Conservation (phyloP, 306 rosid species). For the Vigna hirtella region DNA sequence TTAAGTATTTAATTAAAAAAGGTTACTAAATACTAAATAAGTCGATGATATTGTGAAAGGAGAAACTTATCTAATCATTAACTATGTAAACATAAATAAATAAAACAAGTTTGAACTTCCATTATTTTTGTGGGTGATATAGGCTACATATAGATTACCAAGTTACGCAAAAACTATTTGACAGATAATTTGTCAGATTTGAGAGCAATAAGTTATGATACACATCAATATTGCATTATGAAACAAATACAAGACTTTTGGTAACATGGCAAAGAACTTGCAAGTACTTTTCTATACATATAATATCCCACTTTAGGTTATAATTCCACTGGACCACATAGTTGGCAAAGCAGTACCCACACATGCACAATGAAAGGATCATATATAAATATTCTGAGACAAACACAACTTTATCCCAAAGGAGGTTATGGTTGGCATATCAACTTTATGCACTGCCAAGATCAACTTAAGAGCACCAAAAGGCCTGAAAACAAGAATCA, state of each 20-base stretch:
- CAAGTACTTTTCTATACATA: background rate
- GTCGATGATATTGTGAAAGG: no score
- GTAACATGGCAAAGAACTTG: background rate
- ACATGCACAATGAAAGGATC: constrained; percentile 15
- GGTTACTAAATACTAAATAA: no score
- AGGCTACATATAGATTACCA: background rate
- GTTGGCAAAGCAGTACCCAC: constrained; percentile 17
- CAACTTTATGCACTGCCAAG: constrained; percentile 6
- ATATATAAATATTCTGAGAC: constrained; percentile 1
- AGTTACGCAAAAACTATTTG: background rate
- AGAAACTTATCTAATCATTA: no score
- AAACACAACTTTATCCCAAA: constrained; percentile 20
- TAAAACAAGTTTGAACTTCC: no score
- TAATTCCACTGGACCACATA: background rate
- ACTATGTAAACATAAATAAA: no score
- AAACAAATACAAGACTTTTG: constrained; percentile 8
- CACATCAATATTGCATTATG: background rate
- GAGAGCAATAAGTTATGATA: background rate
- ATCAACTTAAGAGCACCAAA: constrained; percentile 48
- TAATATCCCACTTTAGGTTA: background rate
- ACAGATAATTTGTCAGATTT: background rate
- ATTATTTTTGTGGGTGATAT: background rate
- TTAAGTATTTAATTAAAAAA: no score
- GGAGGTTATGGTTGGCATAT: constrained; percentile 1
- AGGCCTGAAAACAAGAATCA: constrained; percentile 46